Base-by-base conservation (phyloP, 164 flowering plant genomes). In the Vitis rotundifolia region DNA sequence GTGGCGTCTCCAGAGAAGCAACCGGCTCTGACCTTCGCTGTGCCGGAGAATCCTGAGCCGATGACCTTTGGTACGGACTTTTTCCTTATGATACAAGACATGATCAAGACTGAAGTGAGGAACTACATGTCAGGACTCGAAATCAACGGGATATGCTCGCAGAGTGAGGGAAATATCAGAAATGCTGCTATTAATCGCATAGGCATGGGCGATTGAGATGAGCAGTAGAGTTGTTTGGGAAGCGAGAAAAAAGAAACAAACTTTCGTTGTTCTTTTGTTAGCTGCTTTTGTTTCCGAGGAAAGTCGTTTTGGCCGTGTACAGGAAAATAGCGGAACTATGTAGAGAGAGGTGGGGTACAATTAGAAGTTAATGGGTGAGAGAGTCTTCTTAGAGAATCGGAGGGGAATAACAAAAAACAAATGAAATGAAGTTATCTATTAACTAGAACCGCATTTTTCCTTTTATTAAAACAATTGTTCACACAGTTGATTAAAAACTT, bases 41-140 rank as follows among this genome's bases (percentile, higher is more conserved):
- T 0, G 44, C 44, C 44, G 44, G 44, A 37, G 44, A 37, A 37
- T 5, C 44, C 44, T 3, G 6, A 56, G 10, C 50, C 76, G 71
- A 1, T 12, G 61, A 18, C 52, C 47, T 66, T 80, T 10, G 73
- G 76, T 2, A 68, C 80, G 2, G 86, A 85, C 52, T 69, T 82
- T 0, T 10, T 78, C 49, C 2, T 55, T 2, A 22, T 75, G 65
- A 55, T 85, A 78, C 77, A 80, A 31, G 80, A 79, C 51, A 80
- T 82, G 81, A 80, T 85, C 4, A 75, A 66, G 53, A 47, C 63
- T 1, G 88, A 85, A 66, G 86, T 84, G 66, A 75, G 60, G 70
- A 67, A 70, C 60, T 82, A 64, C 69, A 57, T 84, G 71, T 76
- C 71, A 0, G 73, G 49, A 29, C 18, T 29, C 9, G 70, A 73